phyloP scores from a whole-genome alignment of 2,329 filamentous ascomycete genomes.

The Aspergillus sp. region DNA sequence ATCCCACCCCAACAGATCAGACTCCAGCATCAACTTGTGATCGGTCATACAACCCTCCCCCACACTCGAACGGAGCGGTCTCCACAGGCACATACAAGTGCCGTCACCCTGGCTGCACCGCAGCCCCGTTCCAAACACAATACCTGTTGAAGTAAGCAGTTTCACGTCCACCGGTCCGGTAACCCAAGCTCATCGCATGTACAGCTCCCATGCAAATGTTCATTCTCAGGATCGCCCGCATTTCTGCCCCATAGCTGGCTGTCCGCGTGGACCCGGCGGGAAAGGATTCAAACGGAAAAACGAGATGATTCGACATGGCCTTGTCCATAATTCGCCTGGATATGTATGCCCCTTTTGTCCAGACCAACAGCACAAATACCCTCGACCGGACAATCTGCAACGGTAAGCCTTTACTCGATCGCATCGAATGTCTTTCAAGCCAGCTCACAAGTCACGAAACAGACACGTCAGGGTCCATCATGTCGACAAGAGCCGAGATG shows the following conservation, averaged over 20 bases:
- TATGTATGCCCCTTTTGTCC: slow-evolving; percentile 97
- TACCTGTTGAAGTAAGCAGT: slow-evolving; percentile 64
- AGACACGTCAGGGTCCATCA: slow-evolving; percentile 95
- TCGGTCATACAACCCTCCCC: slow-evolving; percentile 23
- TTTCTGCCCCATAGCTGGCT: slow-evolving; percentile 62
- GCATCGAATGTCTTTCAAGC: neutral
- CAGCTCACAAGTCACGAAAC: slow-evolving; percentile 7
- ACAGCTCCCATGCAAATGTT: slow-evolving; percentile 58
- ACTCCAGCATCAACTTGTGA: slow-evolving; percentile 26
- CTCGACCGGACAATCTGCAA: slow-evolving; percentile 92
- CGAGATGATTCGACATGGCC: slow-evolving; percentile 73
- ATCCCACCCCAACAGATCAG: slow-evolving; percentile 46
- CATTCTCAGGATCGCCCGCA: slow-evolving; percentile 65
- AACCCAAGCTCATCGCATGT: slow-evolving; percentile 5
- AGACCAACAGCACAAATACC: slow-evolving; percentile 90
- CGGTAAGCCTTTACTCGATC: slow-evolving; percentile 59
- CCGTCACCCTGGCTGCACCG: slow-evolving; percentile 58
- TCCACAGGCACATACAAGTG: slow-evolving; percentile 52
- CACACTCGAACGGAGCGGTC: slow-evolving; percentile 29
- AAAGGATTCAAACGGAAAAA: slow-evolving; percentile 71
- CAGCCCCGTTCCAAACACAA: slow-evolving; percentile 64
- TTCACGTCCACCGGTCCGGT: neutral
- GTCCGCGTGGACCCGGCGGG: slow-evolving; percentile 61
- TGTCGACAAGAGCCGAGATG: slow-evolving; percentile 84
- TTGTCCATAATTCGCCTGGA: slow-evolving; percentile 91